Conservation (phyloP, 2,329 filamentous ascomycete species). For the Calonectria pseudoturangicola region DNA sequence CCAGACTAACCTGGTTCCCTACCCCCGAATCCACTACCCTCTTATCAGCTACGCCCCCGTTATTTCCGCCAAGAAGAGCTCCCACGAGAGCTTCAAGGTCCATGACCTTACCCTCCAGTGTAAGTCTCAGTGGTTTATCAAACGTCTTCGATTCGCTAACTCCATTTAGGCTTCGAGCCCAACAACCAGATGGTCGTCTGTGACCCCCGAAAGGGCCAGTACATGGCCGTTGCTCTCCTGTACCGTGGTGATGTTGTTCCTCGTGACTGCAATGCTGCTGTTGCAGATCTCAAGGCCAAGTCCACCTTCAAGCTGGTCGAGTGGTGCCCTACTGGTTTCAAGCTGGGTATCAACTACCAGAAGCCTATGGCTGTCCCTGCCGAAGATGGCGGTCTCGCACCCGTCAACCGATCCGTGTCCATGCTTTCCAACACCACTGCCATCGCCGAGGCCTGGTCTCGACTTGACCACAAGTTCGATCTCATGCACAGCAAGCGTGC, state of each 20-base stretch:
- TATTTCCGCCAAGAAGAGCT: conserved; percentile 83
- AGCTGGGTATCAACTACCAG: conserved; percentile 85
- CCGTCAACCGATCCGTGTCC: conserved; percentile 78
- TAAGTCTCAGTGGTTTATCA: conserved; percentile 62
- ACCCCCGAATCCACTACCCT: conserved; percentile 84
- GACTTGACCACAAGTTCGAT: conserved; percentile 84
- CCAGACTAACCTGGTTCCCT: conserved; percentile 85
- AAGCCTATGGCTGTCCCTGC: conserved; percentile 77
- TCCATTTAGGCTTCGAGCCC: conserved; percentile 78
- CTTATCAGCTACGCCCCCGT: conserved; percentile 84
- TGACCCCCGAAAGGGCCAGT: conserved; percentile 84
- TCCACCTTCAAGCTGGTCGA: conserved; percentile 83
- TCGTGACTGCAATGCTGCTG: conserved; percentile 80
- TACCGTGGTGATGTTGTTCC: conserved; percentile 84
- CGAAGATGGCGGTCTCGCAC: conserved; percentile 75
- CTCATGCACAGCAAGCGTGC: conserved; percentile 87
- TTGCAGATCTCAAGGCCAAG: conserved; percentile 82
- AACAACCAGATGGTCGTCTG: conserved; percentile 88
- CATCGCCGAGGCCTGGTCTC: conserved; percentile 83
- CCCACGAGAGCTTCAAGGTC: conserved; percentile 92
- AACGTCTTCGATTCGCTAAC: conserved; percentile 51
- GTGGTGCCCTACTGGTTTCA: conserved; percentile 86
- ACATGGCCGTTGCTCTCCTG: conserved; percentile 83
- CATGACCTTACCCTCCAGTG: conserved; percentile 85
- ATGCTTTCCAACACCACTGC: conserved; percentile 86